Conservation (phyloP, 306 rosid species). For the Hippophae tibetana region DNA sequence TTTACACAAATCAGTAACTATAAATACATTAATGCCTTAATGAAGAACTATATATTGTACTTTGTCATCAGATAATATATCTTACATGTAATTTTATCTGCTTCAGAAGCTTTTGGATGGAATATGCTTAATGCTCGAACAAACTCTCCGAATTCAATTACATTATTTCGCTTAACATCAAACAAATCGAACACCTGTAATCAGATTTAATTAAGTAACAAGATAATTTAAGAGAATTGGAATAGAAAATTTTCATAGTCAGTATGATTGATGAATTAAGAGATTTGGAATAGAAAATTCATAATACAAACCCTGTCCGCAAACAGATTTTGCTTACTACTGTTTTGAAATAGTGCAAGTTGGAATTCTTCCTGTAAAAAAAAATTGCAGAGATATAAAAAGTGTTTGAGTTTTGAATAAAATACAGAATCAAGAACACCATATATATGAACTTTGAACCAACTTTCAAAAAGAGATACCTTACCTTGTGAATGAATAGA, state of each 20-base stretch:
- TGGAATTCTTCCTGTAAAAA: constrained; percentile 56
- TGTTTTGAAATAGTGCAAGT: constrained; percentile 49
- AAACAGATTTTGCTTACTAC: constrained; percentile 42
- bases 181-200: constrained; percentile 68
- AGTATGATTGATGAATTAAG: neutral
- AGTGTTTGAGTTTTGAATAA: neutral
- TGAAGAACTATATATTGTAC: neutral
- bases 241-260: neutral
- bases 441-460: neutral
- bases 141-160: constrained; percentile 66
- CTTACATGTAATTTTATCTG: constrained; percentile 58
- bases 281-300: neutral
- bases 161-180: constrained; percentile 55
- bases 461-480: constrained; percentile 29
- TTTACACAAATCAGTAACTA: neutral
- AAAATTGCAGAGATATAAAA: neutral
- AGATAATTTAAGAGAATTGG: neutral
- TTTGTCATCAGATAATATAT: neutral
- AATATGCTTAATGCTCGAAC: constrained; percentile 68
- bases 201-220: neutral
- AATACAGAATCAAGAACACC: neutral
- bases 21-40: neutral
- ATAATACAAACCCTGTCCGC: constrained; percentile 46
- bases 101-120: constrained; percentile 53
- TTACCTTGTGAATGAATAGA: constrained; percentile 33